phyloP scores from a whole-genome alignment of 805 yeast genomes.

The Candida tibetensis region DNA sequence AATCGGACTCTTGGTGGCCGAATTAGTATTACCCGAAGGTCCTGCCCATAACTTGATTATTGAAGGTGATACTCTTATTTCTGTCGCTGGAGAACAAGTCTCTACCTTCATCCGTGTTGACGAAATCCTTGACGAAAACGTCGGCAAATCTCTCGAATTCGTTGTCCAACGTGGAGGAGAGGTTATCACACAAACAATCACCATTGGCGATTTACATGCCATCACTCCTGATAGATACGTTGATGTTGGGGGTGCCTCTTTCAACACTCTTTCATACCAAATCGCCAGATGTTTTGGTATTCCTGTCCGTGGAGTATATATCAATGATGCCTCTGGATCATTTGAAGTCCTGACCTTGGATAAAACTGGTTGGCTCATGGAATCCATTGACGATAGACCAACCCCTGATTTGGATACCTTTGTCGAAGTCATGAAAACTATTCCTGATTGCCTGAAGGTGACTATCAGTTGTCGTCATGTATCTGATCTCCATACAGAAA shows the following conservation, averaged over 20 bases:
- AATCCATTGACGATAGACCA: constrained; percentile 69
- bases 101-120: constrained; percentile 79
- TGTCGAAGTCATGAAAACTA: constrained; percentile 68
- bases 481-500: constrained; percentile 74
- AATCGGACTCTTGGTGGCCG: constrained; percentile 82
- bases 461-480: constrained; percentile 72
- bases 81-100: constrained; percentile 63
- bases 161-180: constrained; percentile 71
- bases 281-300: constrained; percentile 81
- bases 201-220: constrained; percentile 71
- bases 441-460: constrained; percentile 76
- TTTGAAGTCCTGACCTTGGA: constrained; percentile 61
- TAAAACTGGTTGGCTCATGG: constrained; percentile 76
- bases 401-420: constrained; percentile 75
- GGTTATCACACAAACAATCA: constrained; percentile 47
- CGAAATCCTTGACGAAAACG: constrained; percentile 69
- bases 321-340: constrained; percentile 74
- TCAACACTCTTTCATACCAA: constrained; percentile 84
- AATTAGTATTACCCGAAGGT: constrained; percentile 77
- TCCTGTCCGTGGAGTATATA: constrained; percentile 81
- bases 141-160: constrained; percentile 49
- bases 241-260: constrained; percentile 82
- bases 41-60: constrained; percentile 71
- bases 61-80: constrained; percentile 83
- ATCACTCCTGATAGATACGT: constrained; percentile 82